Conservation (phyloP, 306 rosid genomes). For the Quercus alba region DNA sequence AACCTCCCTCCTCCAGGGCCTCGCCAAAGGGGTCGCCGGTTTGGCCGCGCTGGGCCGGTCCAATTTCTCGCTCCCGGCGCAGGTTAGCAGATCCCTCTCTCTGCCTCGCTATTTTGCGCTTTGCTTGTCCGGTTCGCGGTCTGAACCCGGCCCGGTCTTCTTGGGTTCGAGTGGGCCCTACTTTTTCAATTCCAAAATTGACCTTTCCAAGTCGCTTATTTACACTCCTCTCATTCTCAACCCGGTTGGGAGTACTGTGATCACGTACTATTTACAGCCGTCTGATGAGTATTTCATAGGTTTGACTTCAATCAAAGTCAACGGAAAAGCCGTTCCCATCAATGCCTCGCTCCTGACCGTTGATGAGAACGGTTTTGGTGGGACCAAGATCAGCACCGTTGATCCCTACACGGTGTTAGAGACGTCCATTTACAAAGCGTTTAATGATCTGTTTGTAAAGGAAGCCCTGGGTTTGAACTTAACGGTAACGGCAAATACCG, state of each 20-base stretch:
- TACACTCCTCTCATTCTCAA: slow-evolving; percentile 39
- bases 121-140: slow-evolving; percentile 32
- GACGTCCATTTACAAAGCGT: slow-evolving; percentile 18
- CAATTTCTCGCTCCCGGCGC: slow-evolving; percentile 38
- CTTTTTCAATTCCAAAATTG: slow-evolving; percentile 24
- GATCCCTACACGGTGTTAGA: slow-evolving; percentile 30
- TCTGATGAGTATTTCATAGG: slow-evolving; percentile 45
- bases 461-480: slow-evolving; percentile 24
- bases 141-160: slow-evolving; percentile 25
- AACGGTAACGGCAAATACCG: slow-evolving; percentile 21
- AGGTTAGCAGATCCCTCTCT: slow-evolving; percentile 16
- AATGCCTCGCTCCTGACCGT: slow-evolving; percentile 23
- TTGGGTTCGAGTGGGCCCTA: slow-evolving; percentile 33
- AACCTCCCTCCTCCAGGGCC: slow-evolving; percentile 31
- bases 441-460: slow-evolving; percentile 16
- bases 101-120: slow-evolving; percentile 28
- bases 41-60: slow-evolving; percentile 39
- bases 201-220: slow-evolving; percentile 37
- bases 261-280: slow-evolving; percentile 28
- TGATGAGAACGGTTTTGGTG: slow-evolving; percentile 30
- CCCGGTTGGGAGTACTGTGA: slow-evolving; percentile 30
- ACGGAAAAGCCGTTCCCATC: slow-evolving; percentile 18
- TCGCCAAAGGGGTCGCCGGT: slow-evolving; percentile 22
- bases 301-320: slow-evolving; percentile 28
- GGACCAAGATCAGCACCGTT: slow-evolving; percentile 35